These are phyloP conservation scores for Penicillium sumatraense DNA, from an alignment of 2,329 filamentous ascomycete genomes.

Conservation along the genomic window DNA sequence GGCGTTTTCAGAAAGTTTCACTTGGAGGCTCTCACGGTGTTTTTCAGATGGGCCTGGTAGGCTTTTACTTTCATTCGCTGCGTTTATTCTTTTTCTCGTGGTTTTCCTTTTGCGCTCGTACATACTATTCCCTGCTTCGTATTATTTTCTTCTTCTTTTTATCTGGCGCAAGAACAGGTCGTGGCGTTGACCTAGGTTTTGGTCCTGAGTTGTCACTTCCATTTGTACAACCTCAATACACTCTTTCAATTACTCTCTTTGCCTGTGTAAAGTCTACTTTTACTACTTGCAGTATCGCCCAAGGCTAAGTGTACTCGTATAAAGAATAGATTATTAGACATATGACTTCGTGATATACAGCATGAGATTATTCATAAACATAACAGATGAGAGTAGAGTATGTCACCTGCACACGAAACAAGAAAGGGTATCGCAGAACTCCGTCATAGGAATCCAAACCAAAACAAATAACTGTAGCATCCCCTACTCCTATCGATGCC, in stretches of 20 bases:
- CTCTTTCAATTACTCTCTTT: background rate
- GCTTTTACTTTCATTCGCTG: background rate
- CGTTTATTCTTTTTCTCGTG: too few species aligned
- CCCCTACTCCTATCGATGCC: conserved; percentile 9
- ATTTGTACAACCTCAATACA: conserved; percentile 11
- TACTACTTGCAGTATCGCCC: too few species aligned
- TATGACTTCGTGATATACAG: background rate
- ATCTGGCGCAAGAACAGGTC: conserved; percentile 17
- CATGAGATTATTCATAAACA: background rate
- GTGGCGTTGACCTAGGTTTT: conserved; percentile 15
- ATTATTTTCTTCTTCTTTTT: conserved; percentile 11
- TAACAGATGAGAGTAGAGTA: background rate
- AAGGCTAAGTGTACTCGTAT: too few species aligned
- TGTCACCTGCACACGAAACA: background rate
- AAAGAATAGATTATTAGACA: too few species aligned
- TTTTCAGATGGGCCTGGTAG: background rate
- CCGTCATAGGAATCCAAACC: background rate
- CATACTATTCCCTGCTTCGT: conserved; percentile 17
- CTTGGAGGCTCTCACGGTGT: background rate
- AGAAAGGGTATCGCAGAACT: conserved; percentile 26
- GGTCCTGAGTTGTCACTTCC: background rate
- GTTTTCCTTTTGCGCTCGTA: conserved; percentile 12
- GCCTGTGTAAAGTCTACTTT: too few species aligned
- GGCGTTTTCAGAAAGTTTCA: conserved; percentile 2
- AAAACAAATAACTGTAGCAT: background rate